phyloP scores from a whole-genome alignment of 108 stramenopile species.

The Nitzschia sp. region DNA sequence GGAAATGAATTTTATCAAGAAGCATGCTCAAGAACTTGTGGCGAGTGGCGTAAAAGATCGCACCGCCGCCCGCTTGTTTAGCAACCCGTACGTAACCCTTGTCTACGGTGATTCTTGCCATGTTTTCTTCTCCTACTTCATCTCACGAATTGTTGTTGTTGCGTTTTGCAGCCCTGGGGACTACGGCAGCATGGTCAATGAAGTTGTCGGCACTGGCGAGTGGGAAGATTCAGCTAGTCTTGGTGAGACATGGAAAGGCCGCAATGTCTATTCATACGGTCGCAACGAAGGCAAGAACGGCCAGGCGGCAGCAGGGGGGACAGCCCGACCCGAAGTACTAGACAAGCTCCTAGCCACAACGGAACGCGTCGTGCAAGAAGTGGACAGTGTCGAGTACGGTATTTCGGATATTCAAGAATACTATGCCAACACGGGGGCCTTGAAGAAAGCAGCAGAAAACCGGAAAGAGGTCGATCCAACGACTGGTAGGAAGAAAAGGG shows the following conservation, averaged over 20 bases:
- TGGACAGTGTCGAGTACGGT: constrained; percentile 88
- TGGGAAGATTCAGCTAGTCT: constrained; percentile 78
- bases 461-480: constrained; percentile 45
- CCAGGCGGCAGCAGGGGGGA: constrained; percentile 43
- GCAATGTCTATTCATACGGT: constrained; percentile 80
- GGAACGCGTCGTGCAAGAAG: constrained; percentile 86
- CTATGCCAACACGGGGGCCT: constrained; percentile 84
- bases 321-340: constrained; percentile 68
- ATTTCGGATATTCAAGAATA: constrained; percentile 86
- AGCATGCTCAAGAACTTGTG: constrained; percentile 62
- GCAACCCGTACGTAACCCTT: constrained; percentile 58
- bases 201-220: constrained; percentile 79
- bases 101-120: background rate
- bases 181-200: constrained; percentile 83
- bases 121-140: background rate
- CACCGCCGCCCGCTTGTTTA: constrained; percentile 78
- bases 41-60: constrained; percentile 59
- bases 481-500: constrained; percentile 55
- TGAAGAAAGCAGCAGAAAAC: constrained; percentile 87
- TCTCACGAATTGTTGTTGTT: background rate
- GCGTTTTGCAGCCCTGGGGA: constrained; percentile 44
- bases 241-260: constrained; percentile 79
- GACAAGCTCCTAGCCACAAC: constrained; percentile 76
- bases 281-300: constrained; percentile 60
- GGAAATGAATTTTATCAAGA: constrained; percentile 80